Evolutionary conservation across 495 filamentous ascomycete genomes (phyloP).

Genomic region (Lentithecium fluviatile): DNA sequence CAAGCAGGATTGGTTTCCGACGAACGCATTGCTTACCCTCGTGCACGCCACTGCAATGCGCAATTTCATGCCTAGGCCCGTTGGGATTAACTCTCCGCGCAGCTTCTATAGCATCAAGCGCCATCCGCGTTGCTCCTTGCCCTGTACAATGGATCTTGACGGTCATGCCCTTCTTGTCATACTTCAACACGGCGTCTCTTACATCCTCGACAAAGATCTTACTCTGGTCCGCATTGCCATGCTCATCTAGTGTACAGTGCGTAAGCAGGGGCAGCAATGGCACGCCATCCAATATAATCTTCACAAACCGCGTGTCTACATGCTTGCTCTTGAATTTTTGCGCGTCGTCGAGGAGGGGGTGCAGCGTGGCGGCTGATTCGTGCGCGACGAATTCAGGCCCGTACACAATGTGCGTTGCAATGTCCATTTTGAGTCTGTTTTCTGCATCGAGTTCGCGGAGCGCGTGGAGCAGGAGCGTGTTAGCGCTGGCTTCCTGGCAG

Average conservation of each 20-base stretch:
- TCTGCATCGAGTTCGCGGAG: too few species aligned
- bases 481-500: too few species aligned
- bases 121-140: background rate
- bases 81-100: background rate
- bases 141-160: background rate
- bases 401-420: too few species aligned
- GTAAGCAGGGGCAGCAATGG: background rate
- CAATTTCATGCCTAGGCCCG: background rate
- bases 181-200: background rate
- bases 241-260: background rate
- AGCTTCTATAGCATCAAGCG: background rate
- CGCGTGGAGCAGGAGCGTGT: too few species aligned
- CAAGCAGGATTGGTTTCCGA: too few species aligned
- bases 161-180: background rate
- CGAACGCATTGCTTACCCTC: background rate
- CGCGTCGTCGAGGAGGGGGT: background rate
- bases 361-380: background rate
- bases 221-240: background rate
- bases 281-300: background rate
- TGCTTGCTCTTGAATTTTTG: background rate
- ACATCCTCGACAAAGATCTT: background rate
- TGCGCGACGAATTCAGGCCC: background rate
- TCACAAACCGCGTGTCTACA: background rate
- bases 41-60: background rate
- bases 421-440: too few species aligned